Conservation (phyloP, 352 stramenopile genomes). For the Globisporangium echinulatum region DNA sequence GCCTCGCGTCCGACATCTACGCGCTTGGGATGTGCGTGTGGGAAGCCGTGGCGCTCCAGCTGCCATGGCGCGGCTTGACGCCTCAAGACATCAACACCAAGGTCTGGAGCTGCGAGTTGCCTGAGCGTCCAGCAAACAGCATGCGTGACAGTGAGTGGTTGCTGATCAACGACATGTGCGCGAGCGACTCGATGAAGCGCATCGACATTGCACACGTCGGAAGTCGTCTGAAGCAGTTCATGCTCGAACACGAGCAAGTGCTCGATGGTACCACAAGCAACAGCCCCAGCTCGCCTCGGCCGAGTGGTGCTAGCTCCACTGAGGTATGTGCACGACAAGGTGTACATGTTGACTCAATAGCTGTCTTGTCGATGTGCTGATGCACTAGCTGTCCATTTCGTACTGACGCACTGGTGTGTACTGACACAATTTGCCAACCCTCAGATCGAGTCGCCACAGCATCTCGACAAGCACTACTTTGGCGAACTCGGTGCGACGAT, state of each 20-base stretch:
- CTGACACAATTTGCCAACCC: no score
- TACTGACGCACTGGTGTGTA: no score
- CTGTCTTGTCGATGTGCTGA: no score
- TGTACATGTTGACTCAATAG: no score
- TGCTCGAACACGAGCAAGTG: not conserved
- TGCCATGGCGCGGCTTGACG: not conserved
- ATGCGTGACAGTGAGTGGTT: constrained; percentile 2
- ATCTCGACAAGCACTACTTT: constrained; percentile 1
- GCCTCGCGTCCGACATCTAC: constrained; percentile 15
- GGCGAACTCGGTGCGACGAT: constrained; percentile 1
- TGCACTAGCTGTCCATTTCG: no score
- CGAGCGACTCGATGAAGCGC: not conserved
- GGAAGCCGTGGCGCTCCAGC: constrained; percentile 2
- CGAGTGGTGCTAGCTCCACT: not conserved
- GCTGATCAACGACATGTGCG: constrained; percentile 1
- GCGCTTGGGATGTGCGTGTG: constrained; percentile 19
- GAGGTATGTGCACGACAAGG: not conserved
- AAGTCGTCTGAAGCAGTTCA: constrained; percentile 1
- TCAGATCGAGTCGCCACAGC: not conserved
- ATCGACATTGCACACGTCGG: not conserved
- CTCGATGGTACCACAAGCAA: not conserved
- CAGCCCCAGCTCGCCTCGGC: no score
- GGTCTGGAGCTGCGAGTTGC: not conserved
- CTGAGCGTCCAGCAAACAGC: not conserved
- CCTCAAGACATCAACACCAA: not conserved